Evolutionary conservation across 495 filamentous ascomycete genomes (phyloP), one percentile per base, ranked within the genome.

Genomic region (Bombardia bombarda): DNA sequence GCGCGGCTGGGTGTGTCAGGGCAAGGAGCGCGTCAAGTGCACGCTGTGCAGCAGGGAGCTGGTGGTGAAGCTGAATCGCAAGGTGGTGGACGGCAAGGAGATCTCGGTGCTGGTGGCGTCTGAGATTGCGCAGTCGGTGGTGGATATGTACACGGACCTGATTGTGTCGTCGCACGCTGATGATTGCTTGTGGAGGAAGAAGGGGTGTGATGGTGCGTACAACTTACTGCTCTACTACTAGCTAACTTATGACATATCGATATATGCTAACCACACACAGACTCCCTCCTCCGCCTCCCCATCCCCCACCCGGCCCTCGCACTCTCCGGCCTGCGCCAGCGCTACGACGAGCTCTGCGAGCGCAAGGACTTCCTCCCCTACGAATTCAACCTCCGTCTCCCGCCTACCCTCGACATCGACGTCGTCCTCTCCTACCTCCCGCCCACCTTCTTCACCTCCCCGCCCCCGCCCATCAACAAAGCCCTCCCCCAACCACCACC

Each of bases 1-100:
- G 69, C 73, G 84, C 23, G 92, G 92, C 2, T 98, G 92, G 92
- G 73, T 79, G 2, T 96, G 90, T 57, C 76, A 82, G 17, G 84
- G 82, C 50, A 79, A 79, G 51, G 84, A 92, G 61, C 79, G 82
- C 9, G 89, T 97, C 28, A 75, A 75, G 19, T 98, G 92, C 62
- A 79, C 78, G 23, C 78, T 90, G 4, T 97, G 92, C 58, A 80
- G 80, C 46, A 77, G 79, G 46, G 84, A 92, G 50, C 70, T 96
- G 19, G 75, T 87, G 3, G 84, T 98, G 20, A 84, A 81, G 58
- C 68, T 93, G 13, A 88, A 85, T 37, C 73, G 78, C 21, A 76
- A 78, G 52, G 76, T 80, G 49, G 73, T 78, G 23, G 78, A 83
- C 50, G 70, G 82, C 41, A 78, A 74, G 49, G 76, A 82, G 67